Base-by-base conservation (phyloP, 2,329 filamentous ascomycete species). In the Hypoxylon sp. region DNA sequence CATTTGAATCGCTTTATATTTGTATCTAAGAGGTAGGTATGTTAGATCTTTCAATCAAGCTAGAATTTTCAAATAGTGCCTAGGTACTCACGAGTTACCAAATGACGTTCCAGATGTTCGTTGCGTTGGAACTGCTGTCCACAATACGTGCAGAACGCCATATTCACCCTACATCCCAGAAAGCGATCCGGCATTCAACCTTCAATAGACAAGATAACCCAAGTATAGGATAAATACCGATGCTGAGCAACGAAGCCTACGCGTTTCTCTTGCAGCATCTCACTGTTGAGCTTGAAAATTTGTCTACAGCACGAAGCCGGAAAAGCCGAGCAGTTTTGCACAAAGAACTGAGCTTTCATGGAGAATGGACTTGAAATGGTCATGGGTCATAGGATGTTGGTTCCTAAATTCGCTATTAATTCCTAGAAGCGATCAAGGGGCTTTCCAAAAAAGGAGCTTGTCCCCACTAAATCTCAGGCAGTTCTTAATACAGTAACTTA, bases 1-100 rank as follows among this genome's bases (percentile, higher is more conserved):
- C 62, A 64, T 59, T 64, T 64, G 23, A 64, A 64, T 34, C 62
- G 55, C 28, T 64, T 64, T 30, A 64, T 55, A 36, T 64, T 64
- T n/a, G 62, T 57, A 43, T 64, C 62, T 64, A 30, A 23, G n/a
- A n/a, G 28, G 9, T 30, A 30, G 28, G 14, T 10, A 19, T 59
- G 55, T 59, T 28, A 59, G 45, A 14, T 14, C 13, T 34, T 14
- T 21, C 5, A 6, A 28, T 5, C 2, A 9, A 28, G 10, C 9
- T 23, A 19, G 4, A 21, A 30, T 59, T 59, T 6, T 38, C 30
- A 2, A 11, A 19, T 6, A n/a, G 28, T 10, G 43, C 30, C 32
- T n/a, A 9, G 7, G 5, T 21, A 53, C 62, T 64, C 19, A 64
- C 62, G 62, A 36, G 62, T 64, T 4, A 50, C 49, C 45, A 64